Evolutionary conservation across 2,329 filamentous ascomycete genomes (phyloP), one percentile per base, ranked within the genome.

Genomic region (Exophiala oligosperma): DNA sequence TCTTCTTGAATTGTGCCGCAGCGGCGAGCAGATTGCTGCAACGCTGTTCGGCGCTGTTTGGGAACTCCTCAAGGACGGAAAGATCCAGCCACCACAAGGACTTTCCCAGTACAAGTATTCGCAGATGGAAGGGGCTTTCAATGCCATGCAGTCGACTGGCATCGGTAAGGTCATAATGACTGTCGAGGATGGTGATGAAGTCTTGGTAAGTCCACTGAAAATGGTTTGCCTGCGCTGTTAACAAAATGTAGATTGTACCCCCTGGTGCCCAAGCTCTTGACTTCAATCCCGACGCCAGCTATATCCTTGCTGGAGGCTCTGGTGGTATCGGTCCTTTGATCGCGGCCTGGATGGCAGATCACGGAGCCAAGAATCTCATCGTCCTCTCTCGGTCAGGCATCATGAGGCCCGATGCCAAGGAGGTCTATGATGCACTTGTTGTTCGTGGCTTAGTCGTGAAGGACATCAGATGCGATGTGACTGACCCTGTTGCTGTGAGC

Each of bases 221-320:
- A 11, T 9, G 2, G 8, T 35, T 9, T 35, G 11, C 32, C 6
- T 8, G 11, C 9, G 11, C 3, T 43, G 40, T 14, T 43, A 17
- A 43, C 21, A 11, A 7, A 23, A 17, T n/a, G 2, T 23, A 43
- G 40, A 43, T 43, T 23, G 40, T 43, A 14, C 40, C 40, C 9
- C 40, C 40, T 43, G 40, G 40, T 17, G 21, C 21, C 21, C 46
- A 47, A n/a, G 40, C 38, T 14, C 12, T 43, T 3, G 60, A 47
- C 5, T 26, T 28, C 48, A 56, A 26, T 51, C 59, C 8, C 61
- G 68, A 75, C 5, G 74, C 71, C 0, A 80, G 81, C 0, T 87
- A 86, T 56, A 65, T 86, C 2, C 69, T 87, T 2, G 76, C 77
- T 3, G 84, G 84, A 14, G 82, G 83, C 0, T 73, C 87, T 0